Evolutionary conservation across 1,139 yeast genomes (phyloP).

Genomic region (Trichomonascaceae sp.): DNA sequence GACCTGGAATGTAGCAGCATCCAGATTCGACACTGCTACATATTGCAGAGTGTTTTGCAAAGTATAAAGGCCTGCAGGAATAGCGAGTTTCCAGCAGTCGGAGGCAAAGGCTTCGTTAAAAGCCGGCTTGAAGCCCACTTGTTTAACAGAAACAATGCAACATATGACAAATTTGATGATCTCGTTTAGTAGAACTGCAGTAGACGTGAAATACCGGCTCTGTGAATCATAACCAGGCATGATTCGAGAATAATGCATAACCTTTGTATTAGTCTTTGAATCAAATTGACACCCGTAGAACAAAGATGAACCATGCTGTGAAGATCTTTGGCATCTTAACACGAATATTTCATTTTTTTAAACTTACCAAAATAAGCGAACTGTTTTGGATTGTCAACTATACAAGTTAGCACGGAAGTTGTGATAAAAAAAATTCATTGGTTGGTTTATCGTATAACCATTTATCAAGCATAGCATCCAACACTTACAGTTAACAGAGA

Average conservation of each 20-base stretch:
- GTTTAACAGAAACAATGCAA: slow-evolving; percentile 22
- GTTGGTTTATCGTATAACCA: background rate
- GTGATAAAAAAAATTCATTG: background rate
- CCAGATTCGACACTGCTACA: slow-evolving; percentile 38
- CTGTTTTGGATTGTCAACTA: slow-evolving; percentile 33
- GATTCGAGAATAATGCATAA: slow-evolving; percentile 40
- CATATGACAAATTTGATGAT: slow-evolving; percentile 34
- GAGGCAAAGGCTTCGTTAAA: slow-evolving; percentile 30
- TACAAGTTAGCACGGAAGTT: background rate
- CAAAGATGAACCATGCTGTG: background rate
- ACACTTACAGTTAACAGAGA: slow-evolving; percentile 28
- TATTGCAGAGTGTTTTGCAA: slow-evolving; percentile 38
- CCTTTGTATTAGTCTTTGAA: slow-evolving; percentile 5
- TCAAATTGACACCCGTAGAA: slow-evolving; percentile 8
- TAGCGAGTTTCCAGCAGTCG: slow-evolving; percentile 38
- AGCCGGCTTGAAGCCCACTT: slow-evolving; percentile 25
- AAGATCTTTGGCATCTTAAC: background rate
- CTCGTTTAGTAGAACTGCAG: slow-evolving; percentile 40
- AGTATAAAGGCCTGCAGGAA: slow-evolving; percentile 39
- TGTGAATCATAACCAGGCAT: slow-evolving; percentile 34
- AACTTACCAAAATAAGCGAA: slow-evolving; percentile 30
- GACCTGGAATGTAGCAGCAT: slow-evolving; percentile 41
- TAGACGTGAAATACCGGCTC: slow-evolving; percentile 35
- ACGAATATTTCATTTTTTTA: background rate
- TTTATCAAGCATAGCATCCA: background rate